Conservation (phyloP, 768 basidiomycete species). For the Leccinum rimulosum region DNA sequence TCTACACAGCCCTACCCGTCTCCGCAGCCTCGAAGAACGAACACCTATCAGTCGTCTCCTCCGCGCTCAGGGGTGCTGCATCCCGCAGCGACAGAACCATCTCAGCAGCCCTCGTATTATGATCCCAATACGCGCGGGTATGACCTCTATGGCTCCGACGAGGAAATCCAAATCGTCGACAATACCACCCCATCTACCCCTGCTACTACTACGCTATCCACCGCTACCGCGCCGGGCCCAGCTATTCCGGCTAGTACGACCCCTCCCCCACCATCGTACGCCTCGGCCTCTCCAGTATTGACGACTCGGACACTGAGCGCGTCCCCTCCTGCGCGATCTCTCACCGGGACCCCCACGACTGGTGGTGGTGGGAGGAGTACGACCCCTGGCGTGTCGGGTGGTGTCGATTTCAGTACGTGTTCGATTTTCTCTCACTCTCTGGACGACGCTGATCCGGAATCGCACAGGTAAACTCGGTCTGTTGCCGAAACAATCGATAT, state of each 20-base stretch:
- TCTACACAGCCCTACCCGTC: background rate
- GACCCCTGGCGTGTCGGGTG: conserved; percentile 11
- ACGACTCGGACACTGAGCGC: background rate
- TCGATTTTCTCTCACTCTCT: no score
- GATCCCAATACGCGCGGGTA: conserved; percentile 34
- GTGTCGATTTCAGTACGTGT: conserved; percentile 35
- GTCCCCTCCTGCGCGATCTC: conserved; percentile 2
- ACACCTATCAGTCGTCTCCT: background rate
- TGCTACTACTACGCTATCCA: background rate
- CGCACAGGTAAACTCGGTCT: conserved; percentile 61
- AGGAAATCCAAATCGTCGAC: conserved; percentile 13
- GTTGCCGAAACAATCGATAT: conserved; percentile 72
- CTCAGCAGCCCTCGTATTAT: conserved; percentile 32
- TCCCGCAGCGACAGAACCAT: background rate
- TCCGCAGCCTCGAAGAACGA: conserved; percentile 2
- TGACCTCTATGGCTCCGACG: conserved; percentile 23
- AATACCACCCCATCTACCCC: background rate
- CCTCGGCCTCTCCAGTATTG: conserved; percentile 7
- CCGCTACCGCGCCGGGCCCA: background rate
- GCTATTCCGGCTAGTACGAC: background rate
- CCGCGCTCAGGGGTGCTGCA: background rate
- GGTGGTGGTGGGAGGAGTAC: conserved; percentile 3
- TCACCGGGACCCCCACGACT: conserved; percentile 8
- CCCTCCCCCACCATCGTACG: conserved; percentile 2
- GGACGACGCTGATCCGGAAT: background rate